Evolutionary conservation across 768 basidiomycete species (phyloP), one percentile per base, ranked within the genome.

Genomic region (Cyclocybe cylindracea): DNA sequence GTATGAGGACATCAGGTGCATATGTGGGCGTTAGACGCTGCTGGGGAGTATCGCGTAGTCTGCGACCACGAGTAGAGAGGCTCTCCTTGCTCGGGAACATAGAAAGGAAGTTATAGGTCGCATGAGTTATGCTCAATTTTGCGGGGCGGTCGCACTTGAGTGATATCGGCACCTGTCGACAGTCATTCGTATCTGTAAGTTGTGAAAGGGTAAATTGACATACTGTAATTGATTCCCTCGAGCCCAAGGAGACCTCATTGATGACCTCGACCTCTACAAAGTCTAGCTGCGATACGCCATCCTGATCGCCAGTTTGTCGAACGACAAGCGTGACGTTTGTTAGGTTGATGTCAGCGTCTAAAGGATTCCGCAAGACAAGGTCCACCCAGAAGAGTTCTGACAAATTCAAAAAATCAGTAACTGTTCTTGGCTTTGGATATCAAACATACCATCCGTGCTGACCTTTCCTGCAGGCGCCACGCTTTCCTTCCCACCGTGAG

Each of bases 321-420:
- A 88, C 75, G 4, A 73, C 51, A 7, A 90, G 65, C 0, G 86
- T 83, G 47, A 92, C 54, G 51, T 86, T 77, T 0, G 82, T 76
- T 18, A 94, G 62, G 45, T 76, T 83, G n/a, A 94, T 75, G 46
- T 90, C 89, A 5, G 86, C 75, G 53, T 88, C 79, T 38, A 94
- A 67, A 13, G 90, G 89, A 63, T 94, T 94, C 42, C 70, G 75
- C 52, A 94, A 44, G 5, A 74, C 75, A 19, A 94, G 58, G 57
- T 93, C 89, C 36, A 92, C 72, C 85, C 86, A 91, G 59, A 93
- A 91, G 2, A 71, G 67, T 66, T 93, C 91, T 93, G 53, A 18
- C 54, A 39, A 45, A 44, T 24, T 24, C 24, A 46, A 34, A 10
- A 19, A 33, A 38, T 38, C 24, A 55, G 37, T 38, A 29, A 19